A percentile compares a stretch with the other conserved stretches of the same genome.
phyloP scores from a whole-genome alignment of 2,329 filamentous ascomycete species.

The Microsporum audouinii region DNA sequence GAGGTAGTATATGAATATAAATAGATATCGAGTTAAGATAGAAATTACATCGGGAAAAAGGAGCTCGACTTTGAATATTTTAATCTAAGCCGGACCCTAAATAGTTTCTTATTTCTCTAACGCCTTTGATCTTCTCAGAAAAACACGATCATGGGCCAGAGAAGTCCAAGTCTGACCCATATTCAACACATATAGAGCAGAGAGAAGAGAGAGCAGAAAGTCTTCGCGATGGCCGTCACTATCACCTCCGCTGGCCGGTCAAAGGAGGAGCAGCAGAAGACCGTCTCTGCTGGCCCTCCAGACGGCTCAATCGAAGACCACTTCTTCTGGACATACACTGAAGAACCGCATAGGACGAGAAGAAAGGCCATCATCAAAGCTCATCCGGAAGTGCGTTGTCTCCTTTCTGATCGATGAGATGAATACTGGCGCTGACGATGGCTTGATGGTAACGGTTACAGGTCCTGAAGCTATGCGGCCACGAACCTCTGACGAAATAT shows the following conservation, averaged over 20 bases:
- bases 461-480: conserved; percentile 95
- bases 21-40: too few relatives aligned
- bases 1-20: too few relatives aligned
- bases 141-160: not conserved
- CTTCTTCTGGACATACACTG: conserved; percentile 99
- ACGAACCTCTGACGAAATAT: conserved; percentile 91
- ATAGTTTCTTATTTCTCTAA: too few relatives aligned
- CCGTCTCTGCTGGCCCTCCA: conserved; percentile 18
- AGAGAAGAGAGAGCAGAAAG: not conserved
- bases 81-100: too few relatives aligned
- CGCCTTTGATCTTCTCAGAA: too few relatives aligned
- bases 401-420: conserved; percentile 3
- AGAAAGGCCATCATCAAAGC: conserved; percentile 94
- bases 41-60: too few relatives aligned
- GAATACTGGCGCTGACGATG: not conserved
- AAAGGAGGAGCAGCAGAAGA: not conserved
- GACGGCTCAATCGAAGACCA: conserved; percentile 38
- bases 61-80: too few relatives aligned
- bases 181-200: not conserved
- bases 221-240: not conserved
- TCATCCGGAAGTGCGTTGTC: conserved; percentile 66
- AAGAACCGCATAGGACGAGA: conserved; percentile 87
- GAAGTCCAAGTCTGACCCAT: not conserved
- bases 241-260: not conserved
- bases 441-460: conserved; percentile 26